phyloP scores from a whole-genome alignment of 2,329 filamentous ascomycete genomes.

The Tolypocladium paradoxum region DNA sequence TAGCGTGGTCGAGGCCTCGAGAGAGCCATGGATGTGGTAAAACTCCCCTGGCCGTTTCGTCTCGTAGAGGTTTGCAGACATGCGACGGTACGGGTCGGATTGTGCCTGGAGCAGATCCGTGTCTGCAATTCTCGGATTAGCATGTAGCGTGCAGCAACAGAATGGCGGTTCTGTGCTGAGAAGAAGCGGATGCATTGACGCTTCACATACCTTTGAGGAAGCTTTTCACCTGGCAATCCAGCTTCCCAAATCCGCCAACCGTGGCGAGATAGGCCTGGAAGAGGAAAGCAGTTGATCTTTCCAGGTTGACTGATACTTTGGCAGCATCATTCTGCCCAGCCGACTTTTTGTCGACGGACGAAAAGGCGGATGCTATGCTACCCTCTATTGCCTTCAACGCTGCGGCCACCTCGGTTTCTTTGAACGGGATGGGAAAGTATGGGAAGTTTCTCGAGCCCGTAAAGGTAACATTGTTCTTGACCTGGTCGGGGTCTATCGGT shows the following conservation, averaged over 20 bases:
- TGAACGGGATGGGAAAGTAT: constrained; percentile 36
- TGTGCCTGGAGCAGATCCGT: constrained; percentile 62
- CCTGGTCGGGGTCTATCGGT: constrained; percentile 14
- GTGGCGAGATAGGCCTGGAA: constrained; percentile 23
- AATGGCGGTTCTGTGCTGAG: no score
- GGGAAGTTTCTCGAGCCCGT: constrained; percentile 21
- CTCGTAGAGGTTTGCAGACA: constrained; percentile 62
- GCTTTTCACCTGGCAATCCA: constrained; percentile 18
- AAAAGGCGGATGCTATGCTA: constrained; percentile 18
- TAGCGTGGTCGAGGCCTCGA: constrained; percentile 59
- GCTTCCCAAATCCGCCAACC: constrained; percentile 26
- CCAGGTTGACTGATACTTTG: constrained; percentile 20
- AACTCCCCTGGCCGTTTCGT: constrained; percentile 56
- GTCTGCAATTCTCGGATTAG: no score
- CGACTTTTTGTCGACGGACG: constrained; percentile 14
- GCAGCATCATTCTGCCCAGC: no score
- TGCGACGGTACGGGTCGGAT: constrained; percentile 57
- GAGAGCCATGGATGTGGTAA: constrained; percentile 66
- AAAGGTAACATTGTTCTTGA: constrained; percentile 17
- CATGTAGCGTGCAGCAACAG: no score
- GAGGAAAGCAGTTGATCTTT: constrained; percentile 32
- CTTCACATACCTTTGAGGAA: constrained; percentile 1
- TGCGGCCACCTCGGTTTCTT: constrained; percentile 31
- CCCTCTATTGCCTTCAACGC: constrained; percentile 33
- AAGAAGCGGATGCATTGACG: no score